Evolutionary conservation across 345 rosid genomes (phyloP).

Genomic region (Ceriops decandra): DNA sequence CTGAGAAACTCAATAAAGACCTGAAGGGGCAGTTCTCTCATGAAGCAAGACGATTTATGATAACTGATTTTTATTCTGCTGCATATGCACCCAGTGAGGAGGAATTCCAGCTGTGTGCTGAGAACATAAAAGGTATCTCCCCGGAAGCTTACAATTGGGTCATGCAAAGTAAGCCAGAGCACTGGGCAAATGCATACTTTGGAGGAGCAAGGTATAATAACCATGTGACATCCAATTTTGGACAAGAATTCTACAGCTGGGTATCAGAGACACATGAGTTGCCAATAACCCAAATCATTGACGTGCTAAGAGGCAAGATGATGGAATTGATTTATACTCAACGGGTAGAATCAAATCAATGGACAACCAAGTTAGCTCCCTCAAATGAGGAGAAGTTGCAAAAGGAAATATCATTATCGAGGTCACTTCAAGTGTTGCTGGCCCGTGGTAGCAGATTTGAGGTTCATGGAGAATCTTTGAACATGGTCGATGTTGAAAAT

Average conservation of each 20-base stretch:
- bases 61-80: slow-evolving; percentile 76
- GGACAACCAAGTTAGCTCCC: slow-evolving; percentile 72
- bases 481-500: slow-evolving; percentile 55
- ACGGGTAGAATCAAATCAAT: slow-evolving; percentile 63
- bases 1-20: slow-evolving; percentile 70
- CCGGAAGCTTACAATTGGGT: slow-evolving; percentile 84
- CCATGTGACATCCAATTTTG: slow-evolving; percentile 69
- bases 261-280: slow-evolving; percentile 81
- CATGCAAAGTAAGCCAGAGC: slow-evolving; percentile 74
- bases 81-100: slow-evolving; percentile 63
- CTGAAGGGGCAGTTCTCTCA: slow-evolving; percentile 85
- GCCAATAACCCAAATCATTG: slow-evolving; percentile 89
- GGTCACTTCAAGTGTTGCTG: slow-evolving; percentile 50
- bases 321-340: slow-evolving; percentile 72
- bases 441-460: slow-evolving; percentile 54
- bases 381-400: slow-evolving; percentile 71
- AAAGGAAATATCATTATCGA: slow-evolving; percentile 48
- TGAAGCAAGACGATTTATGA: slow-evolving; percentile 84
- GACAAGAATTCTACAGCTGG: slow-evolving; percentile 81
- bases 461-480: slow-evolving; percentile 65
- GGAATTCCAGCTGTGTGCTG: slow-evolving; percentile 54
- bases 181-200: slow-evolving; percentile 87
- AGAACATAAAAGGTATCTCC: slow-evolving; percentile 71
- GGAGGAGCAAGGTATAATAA: slow-evolving; percentile 79
- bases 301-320: slow-evolving; percentile 70